Evolutionary conservation across 2,329 filamentous ascomycete species (phyloP), one percentile per base, ranked within the genome.

Genomic region (Aspergillus ochraceoroseus): DNA sequence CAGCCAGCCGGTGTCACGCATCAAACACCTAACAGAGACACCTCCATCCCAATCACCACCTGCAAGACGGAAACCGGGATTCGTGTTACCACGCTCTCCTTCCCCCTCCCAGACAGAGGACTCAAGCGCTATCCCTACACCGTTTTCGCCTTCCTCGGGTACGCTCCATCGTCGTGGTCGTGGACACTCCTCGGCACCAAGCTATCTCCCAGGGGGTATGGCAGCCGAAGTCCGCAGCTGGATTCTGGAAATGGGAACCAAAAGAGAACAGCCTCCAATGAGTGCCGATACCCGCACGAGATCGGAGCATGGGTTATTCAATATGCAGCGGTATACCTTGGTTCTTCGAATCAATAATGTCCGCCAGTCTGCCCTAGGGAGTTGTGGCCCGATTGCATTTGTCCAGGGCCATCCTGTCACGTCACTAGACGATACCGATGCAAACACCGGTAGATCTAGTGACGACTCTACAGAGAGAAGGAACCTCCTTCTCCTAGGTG

Each of bases 161-260:
- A 52, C 56, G 0, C 43, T 62, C 2, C 52, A 48, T 8, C 56
- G 63, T 4, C 55, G 57, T n/a, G 62, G 63, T 6, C 49, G 58
- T 19, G 40, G 46, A 1, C 55, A 51, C 6, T 36, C 50, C 1
- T 42, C 41, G n/a, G 47, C 42, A 1, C 50, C 51, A 7, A 49
- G 40, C 4, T 67, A 65, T 46, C 31, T 61, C 0, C 54, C 63
- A 1, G 64, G 60, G 4, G 66, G 66, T 4, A 65, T 68, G 60
- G 65, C 66, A 5, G 55, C 64, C 1, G 56, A 65, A 35, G 58
- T 66, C 18, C 64, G 64, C n/a, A 57, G 58, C 39, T 69, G 66
- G 66, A 54, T 69, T 7, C 39, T 68, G 4, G 66, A 69, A 35
- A 58, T 56, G 41, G 63, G 58, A 7, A 46, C 58, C 1, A 65